Evolutionary conservation across 2,329 filamentous ascomycete genomes (phyloP).

Genomic region (Cercospora citrullina): DNA sequence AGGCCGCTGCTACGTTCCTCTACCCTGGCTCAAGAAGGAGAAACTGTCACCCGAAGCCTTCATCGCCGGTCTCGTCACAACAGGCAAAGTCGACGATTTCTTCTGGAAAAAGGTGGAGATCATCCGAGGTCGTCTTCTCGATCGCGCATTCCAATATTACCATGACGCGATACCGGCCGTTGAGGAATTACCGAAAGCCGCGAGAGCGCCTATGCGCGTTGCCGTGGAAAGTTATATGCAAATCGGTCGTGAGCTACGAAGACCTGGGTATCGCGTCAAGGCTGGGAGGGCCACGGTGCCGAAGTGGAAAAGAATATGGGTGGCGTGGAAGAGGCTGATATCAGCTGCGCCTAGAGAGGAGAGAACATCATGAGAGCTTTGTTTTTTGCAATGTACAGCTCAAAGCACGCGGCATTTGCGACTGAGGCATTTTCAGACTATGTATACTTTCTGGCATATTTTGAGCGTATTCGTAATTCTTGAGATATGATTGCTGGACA

Average conservation of each 20-base stretch:
- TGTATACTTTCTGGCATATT: too few relatives aligned
- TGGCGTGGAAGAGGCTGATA: conserved; percentile 60
- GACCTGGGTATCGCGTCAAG: conserved; percentile 45
- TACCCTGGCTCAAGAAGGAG: conserved; percentile 61
- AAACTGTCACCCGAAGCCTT: conserved; percentile 57
- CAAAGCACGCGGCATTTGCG: background rate
- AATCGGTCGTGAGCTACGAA: conserved; percentile 64
- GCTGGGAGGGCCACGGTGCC: conserved; percentile 50
- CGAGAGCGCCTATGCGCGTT: conserved; percentile 64
- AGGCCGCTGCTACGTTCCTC: conserved; percentile 67
- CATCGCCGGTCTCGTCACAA: conserved; percentile 43
- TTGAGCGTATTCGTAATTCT: too few relatives aligned
- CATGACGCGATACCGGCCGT: conserved; percentile 57
- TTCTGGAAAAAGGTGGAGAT: conserved; percentile 49
- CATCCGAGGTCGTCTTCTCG: conserved; percentile 57
- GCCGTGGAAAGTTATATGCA: conserved; percentile 76
- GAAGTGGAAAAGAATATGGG: conserved; percentile 51
- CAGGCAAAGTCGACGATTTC: conserved; percentile 42
- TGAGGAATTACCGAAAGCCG: conserved; percentile 60
- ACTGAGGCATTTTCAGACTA: too few relatives aligned
- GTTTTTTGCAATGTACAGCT: background rate
- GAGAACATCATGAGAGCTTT: background rate
- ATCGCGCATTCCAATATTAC: conserved; percentile 63
- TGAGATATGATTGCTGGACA: too few relatives aligned
- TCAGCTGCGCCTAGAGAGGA: conserved; percentile 23